Evolutionary conservation across 1,284 basidiomycete species (phyloP), one percentile per base, ranked within the genome.

Genomic region (Ceratobasidium sp.): DNA sequence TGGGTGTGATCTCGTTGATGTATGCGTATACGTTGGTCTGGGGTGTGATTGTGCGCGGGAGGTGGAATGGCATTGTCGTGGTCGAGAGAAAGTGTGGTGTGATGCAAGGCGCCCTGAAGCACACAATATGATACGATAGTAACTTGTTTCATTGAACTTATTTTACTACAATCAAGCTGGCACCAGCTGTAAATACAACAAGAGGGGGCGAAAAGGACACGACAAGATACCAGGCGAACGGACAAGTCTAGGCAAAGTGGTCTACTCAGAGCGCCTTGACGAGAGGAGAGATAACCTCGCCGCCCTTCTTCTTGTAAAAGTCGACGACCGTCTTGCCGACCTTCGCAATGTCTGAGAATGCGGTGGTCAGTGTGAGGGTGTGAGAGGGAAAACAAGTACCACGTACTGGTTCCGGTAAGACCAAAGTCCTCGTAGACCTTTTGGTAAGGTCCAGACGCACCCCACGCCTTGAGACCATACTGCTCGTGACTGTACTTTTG

Each of bases 361-460:
- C 46, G 34, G 68, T 5, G 11, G 77, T 32, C 67, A 71, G 76
- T 70, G 79, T 79, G 49, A 80, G 75, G 8, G 51, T 19, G 2
- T n/a, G 43, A 76, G 64, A 40, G n/a, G 69, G 71, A 51, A 11
- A n/a, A 4, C 11, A 13, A 59, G 11, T 57, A 25, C 75, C 57
- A 88, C 90, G 78, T 84, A 92, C 91, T 93, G 64, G 88, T 83
- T n/a, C 90, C 91, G 71, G 94, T 96, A 82, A 97, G 88, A 54
- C 92, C 95, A 82, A 96, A 95, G 85, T 94, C 93, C 85, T 92
- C 92, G 84, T 97, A 97, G 19, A 96, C 92, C 86, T 96, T 89
- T 84, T 90, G 89, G 84, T 95, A 96, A 22, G 96, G 96, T 65
- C 92, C 96, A 57, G 95, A 97, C 44, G 94, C 91, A 83, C 96